Base-by-base conservation (phyloP, 208 protist genomes). In the Leishmania mexicana region DNA sequence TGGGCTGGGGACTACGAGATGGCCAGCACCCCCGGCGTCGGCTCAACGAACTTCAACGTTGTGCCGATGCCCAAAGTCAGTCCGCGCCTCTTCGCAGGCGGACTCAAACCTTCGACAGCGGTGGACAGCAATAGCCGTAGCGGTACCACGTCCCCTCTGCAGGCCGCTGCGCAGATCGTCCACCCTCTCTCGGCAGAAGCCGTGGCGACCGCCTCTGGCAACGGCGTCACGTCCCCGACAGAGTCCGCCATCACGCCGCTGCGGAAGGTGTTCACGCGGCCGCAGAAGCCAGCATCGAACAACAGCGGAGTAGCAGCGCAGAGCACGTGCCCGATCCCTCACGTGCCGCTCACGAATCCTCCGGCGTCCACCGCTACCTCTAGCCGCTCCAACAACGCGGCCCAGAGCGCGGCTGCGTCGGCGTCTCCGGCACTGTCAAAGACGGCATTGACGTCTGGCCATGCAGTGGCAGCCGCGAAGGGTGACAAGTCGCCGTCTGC, bases 1-100 rank as follows among this genome's bases (percentile, higher is more conserved):
- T 85, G 79, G 83, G 5, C 79, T 21, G 76, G 74, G 24, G 83
- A 83, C 51, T 83, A 83, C 76, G 83, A 83, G 51, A 67, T 83
- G 65, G 83, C 58, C 28, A 75, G 53, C 47, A 65, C 40, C 71
- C 31, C 47, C 28, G 47, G 47, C 17, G n/a, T 75, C 40, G n/a
- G 47, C 0, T 40, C 47, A 38, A 40, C 47, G n/a, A 40, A 57
- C 71, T 57, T 75, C 71, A 75, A 47, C 71, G 47, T 80, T 53
- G 81, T 60, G 54, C 54, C 45, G 31, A 84, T 84, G 81, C 81
- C 81, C 58, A 75, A 72, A 58, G 70, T 84, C 17, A 53, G 42
- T 3, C 53, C 81, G n/a, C 67, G 67, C 17, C 67, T 15, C 19
- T 45, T 72, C 38, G 67, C 67, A 11, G 21, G 40, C 10, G 67